phyloP scores from a whole-genome alignment of 2,329 filamentous ascomycete species.

The Lojkania enalia region DNA sequence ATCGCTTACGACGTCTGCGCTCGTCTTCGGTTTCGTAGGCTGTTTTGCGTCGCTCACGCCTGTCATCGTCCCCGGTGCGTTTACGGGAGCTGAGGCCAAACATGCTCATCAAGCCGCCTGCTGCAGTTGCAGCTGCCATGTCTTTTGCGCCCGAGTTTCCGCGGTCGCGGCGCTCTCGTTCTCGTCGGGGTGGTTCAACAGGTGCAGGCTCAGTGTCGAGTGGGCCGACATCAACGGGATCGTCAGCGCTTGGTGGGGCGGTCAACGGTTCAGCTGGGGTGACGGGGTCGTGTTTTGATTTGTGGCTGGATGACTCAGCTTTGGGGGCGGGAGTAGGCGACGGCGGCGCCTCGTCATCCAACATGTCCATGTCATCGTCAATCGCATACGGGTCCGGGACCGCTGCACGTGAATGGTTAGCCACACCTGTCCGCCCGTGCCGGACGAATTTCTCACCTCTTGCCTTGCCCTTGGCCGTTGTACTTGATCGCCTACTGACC shows the following conservation, averaged over 20 bases:
- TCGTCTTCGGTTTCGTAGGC: slow-evolving; percentile 44
- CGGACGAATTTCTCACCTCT: slow-evolving; percentile 45
- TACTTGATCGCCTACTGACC: slow-evolving; percentile 48
- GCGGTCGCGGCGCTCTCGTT: slow-evolving; percentile 51
- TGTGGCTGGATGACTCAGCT: slow-evolving; percentile 41
- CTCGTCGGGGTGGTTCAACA: slow-evolving; percentile 54
- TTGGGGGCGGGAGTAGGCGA: slow-evolving; percentile 39
- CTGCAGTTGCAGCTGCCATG: slow-evolving; percentile 45
- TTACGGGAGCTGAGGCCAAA: slow-evolving; percentile 48
- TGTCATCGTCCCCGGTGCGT: slow-evolving; percentile 37
- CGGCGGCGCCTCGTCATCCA: slow-evolving; percentile 34
- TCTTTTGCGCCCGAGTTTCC: slow-evolving; percentile 67
- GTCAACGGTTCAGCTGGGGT: slow-evolving; percentile 38
- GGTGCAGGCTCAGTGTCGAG: slow-evolving; percentile 49
- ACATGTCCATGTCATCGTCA: slow-evolving; percentile 63
- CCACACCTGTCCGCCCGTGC: slow-evolving; percentile 40
- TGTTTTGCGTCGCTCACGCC: slow-evolving; percentile 36
- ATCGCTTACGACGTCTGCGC: slow-evolving; percentile 43
- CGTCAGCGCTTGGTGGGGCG: slow-evolving; percentile 47
- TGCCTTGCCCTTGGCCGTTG: slow-evolving; percentile 52
- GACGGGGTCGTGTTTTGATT: slow-evolving; percentile 46
- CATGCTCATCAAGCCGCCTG: slow-evolving; percentile 60
- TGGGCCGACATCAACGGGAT: slow-evolving; percentile 48
- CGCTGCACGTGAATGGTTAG: slow-evolving; percentile 39
- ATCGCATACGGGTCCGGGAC: slow-evolving; percentile 63